phyloP scores from a whole-genome alignment of 73 alveolate species.

The Tetrahymena borealis region DNA sequence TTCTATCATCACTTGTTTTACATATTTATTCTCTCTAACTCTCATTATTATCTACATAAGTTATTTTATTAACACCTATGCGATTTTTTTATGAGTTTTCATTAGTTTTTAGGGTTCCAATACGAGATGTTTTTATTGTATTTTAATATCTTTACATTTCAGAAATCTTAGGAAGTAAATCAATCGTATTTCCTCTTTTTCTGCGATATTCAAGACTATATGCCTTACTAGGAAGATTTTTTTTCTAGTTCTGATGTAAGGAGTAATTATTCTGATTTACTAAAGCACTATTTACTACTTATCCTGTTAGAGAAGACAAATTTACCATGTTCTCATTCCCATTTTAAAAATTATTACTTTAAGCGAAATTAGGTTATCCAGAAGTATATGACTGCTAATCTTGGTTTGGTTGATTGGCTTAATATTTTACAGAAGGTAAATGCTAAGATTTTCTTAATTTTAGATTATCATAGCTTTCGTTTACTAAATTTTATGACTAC shows the following conservation, averaged over 20 bases:
- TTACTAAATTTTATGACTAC: not conserved
- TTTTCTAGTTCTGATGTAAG: not conserved
- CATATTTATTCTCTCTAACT: not conserved
- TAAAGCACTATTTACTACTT: not conserved
- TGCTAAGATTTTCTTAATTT: not conserved
- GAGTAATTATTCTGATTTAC: not conserved
- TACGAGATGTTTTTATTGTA: not conserved
- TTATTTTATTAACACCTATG: not conserved
- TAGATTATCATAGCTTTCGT: not conserved
- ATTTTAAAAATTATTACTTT: not conserved
- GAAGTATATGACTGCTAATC: not conserved
- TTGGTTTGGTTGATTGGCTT: not conserved
- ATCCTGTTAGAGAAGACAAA: not conserved
- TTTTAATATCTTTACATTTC: not conserved
- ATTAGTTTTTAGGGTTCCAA: not conserved
- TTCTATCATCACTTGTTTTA: not conserved
- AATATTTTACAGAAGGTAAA: not conserved
- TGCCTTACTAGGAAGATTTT: not conserved
- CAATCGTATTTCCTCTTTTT: not conserved
- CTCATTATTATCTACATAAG: not conserved
- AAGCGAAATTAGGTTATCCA: not conserved
- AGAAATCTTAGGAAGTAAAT: not conserved
- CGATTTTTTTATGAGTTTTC: not conserved
- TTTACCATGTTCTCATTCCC: not conserved
- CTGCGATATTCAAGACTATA: not conserved